phyloP scores from a whole-genome alignment of 2,329 filamentous ascomycete genomes.

The Hymenoscyphus linearis region DNA sequence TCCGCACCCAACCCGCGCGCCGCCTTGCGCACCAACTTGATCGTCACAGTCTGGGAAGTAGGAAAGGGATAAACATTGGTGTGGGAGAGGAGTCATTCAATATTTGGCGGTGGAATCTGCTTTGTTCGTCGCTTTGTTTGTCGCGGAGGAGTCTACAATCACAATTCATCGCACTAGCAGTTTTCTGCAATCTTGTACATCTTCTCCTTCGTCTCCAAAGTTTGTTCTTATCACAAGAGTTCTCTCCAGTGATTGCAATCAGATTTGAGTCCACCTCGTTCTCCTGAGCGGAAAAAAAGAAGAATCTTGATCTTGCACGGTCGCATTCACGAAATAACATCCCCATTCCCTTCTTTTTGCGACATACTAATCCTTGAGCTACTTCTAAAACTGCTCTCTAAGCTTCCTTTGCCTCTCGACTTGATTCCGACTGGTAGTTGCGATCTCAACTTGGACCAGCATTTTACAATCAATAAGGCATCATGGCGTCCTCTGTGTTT shows the following conservation, averaged over 20 bases:
- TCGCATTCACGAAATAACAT: constrained; percentile 27
- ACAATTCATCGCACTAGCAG: constrained; percentile 24
- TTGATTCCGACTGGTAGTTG: constrained; percentile 10
- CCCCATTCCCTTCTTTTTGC: constrained; percentile 21
- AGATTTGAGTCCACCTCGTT: constrained; percentile 35
- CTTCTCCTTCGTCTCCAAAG: constrained; percentile 29
- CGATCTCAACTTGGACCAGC: constrained; percentile 8
- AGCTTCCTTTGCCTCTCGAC: constrained; percentile 16
- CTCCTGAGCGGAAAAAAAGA: constrained; percentile 33
- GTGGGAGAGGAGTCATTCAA: constrained; percentile 12
- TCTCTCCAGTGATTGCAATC: constrained; percentile 34
- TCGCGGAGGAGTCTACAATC: constrained; percentile 25
- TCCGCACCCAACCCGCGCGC: background rate
- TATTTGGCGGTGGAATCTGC: constrained; percentile 18
- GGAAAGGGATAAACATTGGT: constrained; percentile 12
- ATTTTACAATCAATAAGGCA: constrained; percentile 16
- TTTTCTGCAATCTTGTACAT: constrained; percentile 34
- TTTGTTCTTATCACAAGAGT: constrained; percentile 29
- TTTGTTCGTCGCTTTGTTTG: constrained; percentile 24
- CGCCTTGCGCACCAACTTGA: background rate
- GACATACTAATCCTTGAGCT: constrained; percentile 24
- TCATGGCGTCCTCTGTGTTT: constrained; percentile 72
- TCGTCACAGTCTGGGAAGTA: constrained; percentile 8
- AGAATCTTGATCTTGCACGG: constrained; percentile 32
- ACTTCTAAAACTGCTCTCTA: constrained; percentile 18